Evolutionary conservation across 495 filamentous ascomycete genomes (phyloP).

Genomic region (Cercophora sp.): DNA sequence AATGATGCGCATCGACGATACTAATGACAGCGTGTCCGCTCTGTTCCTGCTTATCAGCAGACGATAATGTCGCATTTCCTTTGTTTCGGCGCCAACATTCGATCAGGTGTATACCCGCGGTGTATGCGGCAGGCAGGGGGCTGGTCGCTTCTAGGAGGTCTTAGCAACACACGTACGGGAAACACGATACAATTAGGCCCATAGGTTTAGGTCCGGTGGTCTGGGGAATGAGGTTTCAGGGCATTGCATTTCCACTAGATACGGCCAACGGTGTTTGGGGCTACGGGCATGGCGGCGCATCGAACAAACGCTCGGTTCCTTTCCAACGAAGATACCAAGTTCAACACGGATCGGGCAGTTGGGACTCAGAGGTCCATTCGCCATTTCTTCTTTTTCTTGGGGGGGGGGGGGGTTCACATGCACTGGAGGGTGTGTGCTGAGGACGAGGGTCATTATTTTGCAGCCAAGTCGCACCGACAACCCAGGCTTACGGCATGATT

Average conservation of each 20-base stretch:
- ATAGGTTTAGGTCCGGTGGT: background rate
- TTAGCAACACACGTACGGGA: too few relatives aligned
- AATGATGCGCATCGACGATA: background rate
- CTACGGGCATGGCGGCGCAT: background rate
- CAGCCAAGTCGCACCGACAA: too few relatives aligned
- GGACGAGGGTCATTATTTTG: too few relatives aligned
- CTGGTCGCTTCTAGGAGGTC: too few relatives aligned
- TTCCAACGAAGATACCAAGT: background rate
- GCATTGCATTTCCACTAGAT: background rate
- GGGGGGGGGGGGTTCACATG: too few relatives aligned
- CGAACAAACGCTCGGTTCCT: background rate
- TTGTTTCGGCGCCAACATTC: background rate
- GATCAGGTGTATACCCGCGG: background rate
- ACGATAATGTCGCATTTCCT: background rate
- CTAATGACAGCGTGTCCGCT: background rate
- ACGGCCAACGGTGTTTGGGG: background rate
- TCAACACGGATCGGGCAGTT: background rate
- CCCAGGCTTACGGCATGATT: too few relatives aligned
- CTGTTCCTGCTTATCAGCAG: conserved; percentile 1
- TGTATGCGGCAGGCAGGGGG: too few relatives aligned
- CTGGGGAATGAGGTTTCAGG: background rate
- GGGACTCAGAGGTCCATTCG: too few relatives aligned
- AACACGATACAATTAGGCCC: too few relatives aligned
- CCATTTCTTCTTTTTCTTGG: too few relatives aligned
- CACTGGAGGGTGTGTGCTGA: too few relatives aligned